Percentiles rank a stretch among this genome's conserved stretches.
These are phyloP conservation scores for Xanthoconium purpureum DNA, from an alignment of 768 basidiomycete genomes.

Conservation along the genomic window DNA sequence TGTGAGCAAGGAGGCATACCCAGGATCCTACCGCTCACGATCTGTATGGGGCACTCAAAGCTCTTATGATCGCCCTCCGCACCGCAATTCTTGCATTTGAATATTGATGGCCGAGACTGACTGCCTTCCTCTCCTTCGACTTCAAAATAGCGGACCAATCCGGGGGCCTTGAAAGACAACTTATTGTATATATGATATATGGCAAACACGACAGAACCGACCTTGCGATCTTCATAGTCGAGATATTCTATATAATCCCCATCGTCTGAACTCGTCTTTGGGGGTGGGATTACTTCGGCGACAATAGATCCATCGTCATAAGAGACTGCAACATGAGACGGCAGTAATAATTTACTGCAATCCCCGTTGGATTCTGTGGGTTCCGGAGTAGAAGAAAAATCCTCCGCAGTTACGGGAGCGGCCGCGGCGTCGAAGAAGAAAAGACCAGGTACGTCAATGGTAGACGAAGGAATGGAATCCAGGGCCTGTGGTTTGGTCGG, in stretches of 20 bases:
- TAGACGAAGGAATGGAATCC: slow-evolving; percentile 14
- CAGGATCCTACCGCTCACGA: slow-evolving; percentile 46
- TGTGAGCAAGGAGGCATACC: not conserved
- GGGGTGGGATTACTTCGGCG: slow-evolving; percentile 45
- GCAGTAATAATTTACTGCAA: slow-evolving; percentile 47
- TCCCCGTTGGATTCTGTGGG: slow-evolving; percentile 19
- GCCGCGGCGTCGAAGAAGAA: slow-evolving; percentile 55
- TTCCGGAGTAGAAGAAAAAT: slow-evolving; percentile 6
- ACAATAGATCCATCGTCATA: slow-evolving; percentile 32
- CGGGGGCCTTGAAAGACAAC: slow-evolving; percentile 39
- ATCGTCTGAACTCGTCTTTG: slow-evolving; percentile 44
- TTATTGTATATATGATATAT: not conserved
- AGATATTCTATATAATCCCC: slow-evolving; percentile 76
- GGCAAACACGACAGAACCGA: slow-evolving; percentile 26
- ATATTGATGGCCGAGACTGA: slow-evolving; percentile 41
- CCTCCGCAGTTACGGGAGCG: slow-evolving; percentile 31
- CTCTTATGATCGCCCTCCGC: slow-evolving; percentile 70
- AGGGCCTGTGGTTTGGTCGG: slow-evolving; percentile 37
- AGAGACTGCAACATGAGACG: slow-evolving; percentile 65
- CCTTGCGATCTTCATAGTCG: slow-evolving; percentile 66
- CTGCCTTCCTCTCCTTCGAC: slow-evolving; percentile 38
- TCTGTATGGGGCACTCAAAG: slow-evolving; percentile 63
- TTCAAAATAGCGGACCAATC: slow-evolving; percentile 64
- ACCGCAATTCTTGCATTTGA: slow-evolving; percentile 76
- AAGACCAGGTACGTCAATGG: slow-evolving; percentile 20